A percentile compares a stretch with the other conserved stretches of the same genome.
These are phyloP conservation scores for Tetradesmus lagerheimii DNA, from an alignment of 139 green algal genomes.

Conservation along the genomic window DNA sequence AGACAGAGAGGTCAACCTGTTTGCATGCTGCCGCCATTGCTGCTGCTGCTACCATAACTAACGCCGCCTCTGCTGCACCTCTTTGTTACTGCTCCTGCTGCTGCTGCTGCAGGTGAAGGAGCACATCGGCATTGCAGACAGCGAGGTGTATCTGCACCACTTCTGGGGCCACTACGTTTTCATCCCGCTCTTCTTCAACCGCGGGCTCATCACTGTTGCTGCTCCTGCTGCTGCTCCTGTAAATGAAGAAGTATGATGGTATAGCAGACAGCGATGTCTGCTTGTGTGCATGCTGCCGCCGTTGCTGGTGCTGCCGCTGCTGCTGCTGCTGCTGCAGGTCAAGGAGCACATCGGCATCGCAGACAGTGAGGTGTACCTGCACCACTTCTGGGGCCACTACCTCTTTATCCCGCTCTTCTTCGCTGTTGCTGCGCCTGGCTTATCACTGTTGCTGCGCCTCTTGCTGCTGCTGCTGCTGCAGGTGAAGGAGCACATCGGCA, in stretches of 20 bases:
- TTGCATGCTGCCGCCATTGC: not conserved
- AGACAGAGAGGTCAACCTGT: conserved; percentile 24
- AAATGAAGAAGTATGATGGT: not conserved
- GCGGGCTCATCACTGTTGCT: not conserved
- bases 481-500: conserved; percentile 34
- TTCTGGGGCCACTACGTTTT: conserved; percentile 38
- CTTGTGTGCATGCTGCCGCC: no score
- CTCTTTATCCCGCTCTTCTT: conserved; percentile 25
- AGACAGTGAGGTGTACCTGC: conserved; percentile 23
- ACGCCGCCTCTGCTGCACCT: no score
- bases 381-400: conserved; percentile 39
- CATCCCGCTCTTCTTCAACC: conserved; percentile 19
- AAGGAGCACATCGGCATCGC: conserved; percentile 32
- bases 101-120: conserved; percentile 20
- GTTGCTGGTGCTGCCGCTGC: no score
- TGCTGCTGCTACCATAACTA: no score
- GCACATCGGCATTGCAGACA: conserved; percentile 12
- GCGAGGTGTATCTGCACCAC: conserved; percentile 30
- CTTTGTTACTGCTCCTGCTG: not conserved
- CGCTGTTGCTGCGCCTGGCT: no score
- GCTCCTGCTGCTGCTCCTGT: no score
- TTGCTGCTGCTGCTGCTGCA: not conserved
- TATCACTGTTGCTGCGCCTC: no score
- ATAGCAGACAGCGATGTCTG: no score
- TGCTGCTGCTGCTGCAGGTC: not conserved